Evolutionary conservation across 345 rosid species (phyloP).

Genomic region (Gossypium thurberi): DNA sequence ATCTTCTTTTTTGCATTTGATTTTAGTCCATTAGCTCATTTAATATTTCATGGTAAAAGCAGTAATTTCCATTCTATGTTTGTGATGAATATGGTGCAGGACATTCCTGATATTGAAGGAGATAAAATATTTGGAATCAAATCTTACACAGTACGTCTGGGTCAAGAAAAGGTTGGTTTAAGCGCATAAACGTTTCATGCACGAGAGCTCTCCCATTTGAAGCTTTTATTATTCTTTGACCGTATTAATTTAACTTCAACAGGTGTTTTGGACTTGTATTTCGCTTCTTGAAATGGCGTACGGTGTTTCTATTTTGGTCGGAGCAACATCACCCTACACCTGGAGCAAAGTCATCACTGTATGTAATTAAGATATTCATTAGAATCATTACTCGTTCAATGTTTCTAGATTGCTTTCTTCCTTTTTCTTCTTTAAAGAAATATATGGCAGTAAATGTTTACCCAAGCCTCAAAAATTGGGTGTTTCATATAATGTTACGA

Average conservation of each 20-base stretch:
- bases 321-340: slow-evolving; percentile 56
- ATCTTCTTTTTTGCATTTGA: background rate
- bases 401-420: background rate
- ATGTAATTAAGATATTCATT: slow-evolving; percentile 17
- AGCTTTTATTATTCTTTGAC: background rate
- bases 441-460: background rate
- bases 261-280: slow-evolving; percentile 94
- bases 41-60: background rate
- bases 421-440: background rate
- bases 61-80: slow-evolving; percentile 1
- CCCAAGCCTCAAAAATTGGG: background rate
- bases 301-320: slow-evolving; percentile 62
- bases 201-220: background rate
- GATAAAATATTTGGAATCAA: slow-evolving; percentile 77
- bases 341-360: slow-evolving; percentile 90
- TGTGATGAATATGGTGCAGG: slow-evolving; percentile 36
- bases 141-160: slow-evolving; percentile 76
- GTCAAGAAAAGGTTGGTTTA: slow-evolving; percentile 59
- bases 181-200: background rate
- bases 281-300: slow-evolving; percentile 81
- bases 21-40: background rate
- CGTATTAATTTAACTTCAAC: slow-evolving; percentile 13
- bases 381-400: background rate
- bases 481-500: background rate
- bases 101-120: slow-evolving; percentile 97